A percentile compares a stretch with the other conserved stretches of the same genome.
Evolutionary conservation across 441 rosid species (phyloP).

Genomic region (Macaranga tanarius): DNA sequence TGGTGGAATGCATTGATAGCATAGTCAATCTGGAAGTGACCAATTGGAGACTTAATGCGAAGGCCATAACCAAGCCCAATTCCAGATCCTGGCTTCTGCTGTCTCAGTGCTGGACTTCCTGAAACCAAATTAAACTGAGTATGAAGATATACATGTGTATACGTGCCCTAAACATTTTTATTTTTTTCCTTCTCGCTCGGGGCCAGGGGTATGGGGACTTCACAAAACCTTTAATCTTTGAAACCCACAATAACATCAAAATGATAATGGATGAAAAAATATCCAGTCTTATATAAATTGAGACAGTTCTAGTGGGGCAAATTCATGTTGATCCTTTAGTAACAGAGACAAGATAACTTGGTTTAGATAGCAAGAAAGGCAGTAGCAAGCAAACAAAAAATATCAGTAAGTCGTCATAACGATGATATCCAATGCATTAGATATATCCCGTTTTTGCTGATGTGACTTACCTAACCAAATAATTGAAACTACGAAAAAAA

Average conservation of each 20-base stretch:
- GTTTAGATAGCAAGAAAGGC: not conserved
- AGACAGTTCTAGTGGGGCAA: too few species aligned
- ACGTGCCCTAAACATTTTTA: too few species aligned
- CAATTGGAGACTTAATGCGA: slow-evolving; percentile 73
- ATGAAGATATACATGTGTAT: not conserved
- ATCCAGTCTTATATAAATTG: too few species aligned
- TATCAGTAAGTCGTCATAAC: slow-evolving; percentile 5
- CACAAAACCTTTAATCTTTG: too few species aligned
- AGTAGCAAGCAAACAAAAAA: too few species aligned
- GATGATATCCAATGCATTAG: not conserved
- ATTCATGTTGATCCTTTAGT: too few species aligned
- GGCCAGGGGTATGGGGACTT: too few species aligned
- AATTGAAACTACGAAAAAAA: not conserved
- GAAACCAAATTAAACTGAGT: slow-evolving; percentile 30
- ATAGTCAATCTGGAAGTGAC: slow-evolving; percentile 77
- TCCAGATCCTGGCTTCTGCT: slow-evolving; percentile 87
- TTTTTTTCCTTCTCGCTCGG: too few species aligned
- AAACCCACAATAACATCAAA: too few species aligned
- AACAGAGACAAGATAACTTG: too few species aligned
- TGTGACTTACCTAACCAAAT: too few species aligned
- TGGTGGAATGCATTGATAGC: slow-evolving; percentile 87
- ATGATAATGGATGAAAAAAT: too few species aligned
- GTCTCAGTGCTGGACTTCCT: slow-evolving; percentile 91
- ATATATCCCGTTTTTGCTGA: not conserved
- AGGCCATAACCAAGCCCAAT: slow-evolving; percentile 80